phyloP scores from a whole-genome alignment of 495 filamentous ascomycete genomes.

The Darksidea phi region DNA sequence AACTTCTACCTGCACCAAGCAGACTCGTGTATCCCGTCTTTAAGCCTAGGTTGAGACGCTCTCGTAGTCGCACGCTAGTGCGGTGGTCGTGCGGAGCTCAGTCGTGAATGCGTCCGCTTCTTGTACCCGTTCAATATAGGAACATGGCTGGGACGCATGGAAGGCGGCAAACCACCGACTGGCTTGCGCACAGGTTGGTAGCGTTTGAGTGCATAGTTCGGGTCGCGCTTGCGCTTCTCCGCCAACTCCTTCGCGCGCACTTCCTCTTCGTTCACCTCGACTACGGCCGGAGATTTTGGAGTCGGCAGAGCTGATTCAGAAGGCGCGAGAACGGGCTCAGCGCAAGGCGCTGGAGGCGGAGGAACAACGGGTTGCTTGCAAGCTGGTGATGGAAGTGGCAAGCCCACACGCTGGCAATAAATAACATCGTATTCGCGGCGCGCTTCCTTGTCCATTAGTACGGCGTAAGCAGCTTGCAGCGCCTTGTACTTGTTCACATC shows the following conservation, averaged over 20 bases:
- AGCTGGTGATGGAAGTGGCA: slow-evolving; percentile 1
- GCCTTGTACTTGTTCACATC: slow-evolving; percentile 13
- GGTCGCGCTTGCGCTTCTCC: not conserved
- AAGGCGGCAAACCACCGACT: slow-evolving; percentile 10
- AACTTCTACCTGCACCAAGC: too few species aligned
- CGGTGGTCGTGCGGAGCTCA: slow-evolving; percentile 12
- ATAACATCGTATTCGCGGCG: slow-evolving; percentile 9
- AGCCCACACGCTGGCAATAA: slow-evolving; percentile 1
- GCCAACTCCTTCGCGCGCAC: not conserved
- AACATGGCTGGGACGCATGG: slow-evolving; percentile 15
- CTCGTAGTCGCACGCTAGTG: slow-evolving; percentile 9
- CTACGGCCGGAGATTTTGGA: not conserved
- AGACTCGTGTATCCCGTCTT: too few species aligned
- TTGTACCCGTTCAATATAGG: slow-evolving; percentile 15
- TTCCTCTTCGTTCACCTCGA: not conserved
- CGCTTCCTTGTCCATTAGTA: slow-evolving; percentile 16
- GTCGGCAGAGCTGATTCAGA: too few species aligned
- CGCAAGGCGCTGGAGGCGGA: not conserved
- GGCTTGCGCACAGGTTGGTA: not conserved
- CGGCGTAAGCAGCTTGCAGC: slow-evolving; percentile 25
- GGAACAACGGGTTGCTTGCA: not conserved
- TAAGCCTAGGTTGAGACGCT: too few species aligned
- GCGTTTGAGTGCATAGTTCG: not conserved
- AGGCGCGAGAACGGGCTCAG: too few species aligned
- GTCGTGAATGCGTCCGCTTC: slow-evolving; percentile 7